phyloP scores from a whole-genome alignment of 805 yeast species.

The Komagataella populi region DNA sequence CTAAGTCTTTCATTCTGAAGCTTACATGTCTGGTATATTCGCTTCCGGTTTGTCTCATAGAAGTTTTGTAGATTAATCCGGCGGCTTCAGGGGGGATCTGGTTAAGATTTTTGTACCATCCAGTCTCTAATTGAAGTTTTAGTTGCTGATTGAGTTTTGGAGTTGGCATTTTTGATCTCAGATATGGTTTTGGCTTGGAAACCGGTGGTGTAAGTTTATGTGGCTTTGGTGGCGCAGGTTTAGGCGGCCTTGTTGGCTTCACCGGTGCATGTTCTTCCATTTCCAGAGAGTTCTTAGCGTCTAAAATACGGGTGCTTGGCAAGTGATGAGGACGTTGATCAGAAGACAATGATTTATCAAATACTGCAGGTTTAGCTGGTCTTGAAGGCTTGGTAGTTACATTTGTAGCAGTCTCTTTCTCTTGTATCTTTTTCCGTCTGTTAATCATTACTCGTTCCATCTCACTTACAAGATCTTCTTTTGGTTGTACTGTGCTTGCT shows the following conservation, averaged over 20 bases:
- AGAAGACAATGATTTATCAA: background rate
- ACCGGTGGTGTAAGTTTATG: slow-evolving; percentile 12
- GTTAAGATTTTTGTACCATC: slow-evolving; percentile 20
- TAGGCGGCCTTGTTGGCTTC: background rate
- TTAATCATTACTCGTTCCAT: background rate
- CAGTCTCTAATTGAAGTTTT: slow-evolving; percentile 30
- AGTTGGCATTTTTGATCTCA: slow-evolving; percentile 13
- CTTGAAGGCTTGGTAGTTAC: background rate
- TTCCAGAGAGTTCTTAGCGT: background rate
- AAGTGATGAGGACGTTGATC: background rate
- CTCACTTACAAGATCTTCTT: background rate
- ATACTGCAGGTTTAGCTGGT: background rate
- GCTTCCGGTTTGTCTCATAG: slow-evolving; percentile 14
- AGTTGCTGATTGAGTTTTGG: slow-evolving; percentile 30
- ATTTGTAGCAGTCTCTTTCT: background rate
- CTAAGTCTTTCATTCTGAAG: slow-evolving; percentile 27
- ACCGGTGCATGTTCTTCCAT: background rate
- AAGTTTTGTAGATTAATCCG: slow-evolving; percentile 20
- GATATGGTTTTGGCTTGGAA: slow-evolving; percentile 8
- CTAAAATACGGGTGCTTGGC: background rate
- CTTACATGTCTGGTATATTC: slow-evolving; percentile 19
- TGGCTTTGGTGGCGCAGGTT: background rate
- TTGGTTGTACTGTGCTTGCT: background rate
- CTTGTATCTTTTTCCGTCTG: background rate
- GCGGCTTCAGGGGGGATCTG: slow-evolving; percentile 10